Base-by-base conservation (phyloP, 495 filamentous ascomycete genomes). In the Xylaria bambusicola region DNA sequence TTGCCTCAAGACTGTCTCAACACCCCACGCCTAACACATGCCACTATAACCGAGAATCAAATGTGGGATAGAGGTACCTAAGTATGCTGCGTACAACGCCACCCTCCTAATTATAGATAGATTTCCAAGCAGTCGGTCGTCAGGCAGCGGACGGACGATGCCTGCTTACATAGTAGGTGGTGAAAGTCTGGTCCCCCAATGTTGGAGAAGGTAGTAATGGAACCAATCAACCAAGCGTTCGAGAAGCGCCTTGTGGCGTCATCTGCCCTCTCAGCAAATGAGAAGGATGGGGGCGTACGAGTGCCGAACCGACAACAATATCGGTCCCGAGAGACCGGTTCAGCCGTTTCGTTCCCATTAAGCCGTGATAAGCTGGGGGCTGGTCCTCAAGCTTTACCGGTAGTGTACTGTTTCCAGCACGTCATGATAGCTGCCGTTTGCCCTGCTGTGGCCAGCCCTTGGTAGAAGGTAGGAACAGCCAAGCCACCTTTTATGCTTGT, bases 261-360 rank as follows among this genome's bases (percentile, higher is more conserved):
- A 40, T 40, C 20, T 12, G 3, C 4, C 3, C 15, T 26, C 6
- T 36, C 20, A 35, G 29, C 20, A 26, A 56, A 46, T 33, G 26
- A 17, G 38, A 13, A 13, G 13, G 7, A 41, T 6, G 26, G 4
- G 33, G 40, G 15, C 29, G 53, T 20, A 26, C 17, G 21, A 56
- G 17, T 35, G 41, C 53, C 53, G 40, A 56, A 17, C 53, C 29
- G 53, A 45, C 18, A n/a, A 36, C 52, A 31, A 24, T 24, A 23
- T 47, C 53, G 53, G 41, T 45, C 53, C 53, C 53, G 53, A 56
- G 29, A 1, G 15, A 18, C 20, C 42, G 53, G 53, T 26, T 56
- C 53, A 35, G 41, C 53, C 53, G 41, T 56, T 47, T 46, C 41
- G 13, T 36, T 23, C 40, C 53, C 53, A 23, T 36, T 3, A 35